Evolutionary conservation across 768 basidiomycete species (phyloP), one percentile per base, ranked within the genome.

Genomic region (Tubosaeta sp.): DNA sequence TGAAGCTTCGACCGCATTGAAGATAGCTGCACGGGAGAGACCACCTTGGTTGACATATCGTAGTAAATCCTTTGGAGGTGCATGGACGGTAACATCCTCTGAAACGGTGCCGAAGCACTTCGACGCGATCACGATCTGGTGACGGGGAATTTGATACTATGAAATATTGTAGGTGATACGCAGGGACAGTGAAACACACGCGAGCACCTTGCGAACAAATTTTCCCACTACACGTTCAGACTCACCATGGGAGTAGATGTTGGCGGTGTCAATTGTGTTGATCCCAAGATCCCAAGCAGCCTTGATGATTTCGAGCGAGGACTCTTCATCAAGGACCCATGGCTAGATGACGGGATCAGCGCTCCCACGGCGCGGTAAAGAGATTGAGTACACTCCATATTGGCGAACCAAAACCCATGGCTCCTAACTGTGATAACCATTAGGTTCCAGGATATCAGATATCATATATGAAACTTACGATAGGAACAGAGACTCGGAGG

Each of bases 191-290:
- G 24, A 18, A n/a, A 35, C 34, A 36, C 9, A 16, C 22, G 9
- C 16, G 21, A 10, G 0, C 18, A 42, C 46, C 53, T 72, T 58
- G 57, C 72, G 64, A 36, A 76, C 57, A 24, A 71, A 73, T 52
- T 69, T 67, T 12, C 57, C 72, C 9, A 74, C 46, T 36, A 76
- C 42, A 10, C 61, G 55, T 51, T 76, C 75, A 0, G 71, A 73
- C 43, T 66, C 64, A 22, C 69, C 71, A 31, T 66, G 65, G 16
- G 65, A 66, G 40, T 73, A 74, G 4, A 67, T 13, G 45, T 72
- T 72, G n/a, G 72, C 71, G 1, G 72, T 72, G 34, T 75, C 73
- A 45, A 71, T 64, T 4, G 70, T 73, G 48, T 64, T 71, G 52
- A 76, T 65, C 4, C 75, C 76, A 12, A 63, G 55, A 25, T 73